Base-by-base conservation (phyloP, 176 grass and related monocot genomes). In the Cenchrus purpureus region DNA sequence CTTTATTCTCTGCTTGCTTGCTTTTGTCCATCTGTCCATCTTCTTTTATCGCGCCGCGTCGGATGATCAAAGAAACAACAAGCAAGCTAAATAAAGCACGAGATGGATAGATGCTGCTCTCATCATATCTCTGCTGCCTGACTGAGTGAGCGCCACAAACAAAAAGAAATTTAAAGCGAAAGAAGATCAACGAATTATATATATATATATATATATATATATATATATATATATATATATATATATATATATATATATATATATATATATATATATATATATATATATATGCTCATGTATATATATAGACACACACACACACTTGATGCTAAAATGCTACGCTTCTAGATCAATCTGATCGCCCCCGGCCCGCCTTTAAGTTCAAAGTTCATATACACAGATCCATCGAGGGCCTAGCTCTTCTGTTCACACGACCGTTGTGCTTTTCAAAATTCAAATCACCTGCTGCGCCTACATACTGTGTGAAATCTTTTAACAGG, bases 301-400 rank as follows among this genome's bases (percentile, higher is more conserved):
- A 25, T 25, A 25, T 25, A 25, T 25, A 25, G 22, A 25, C 22
- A 25, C 22, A 25, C 22, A 25, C 22, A 25, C 22, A 25, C 22
- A 25, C 43, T 19, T 78, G 43, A 4, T 49, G 68, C 68, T 71
- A 34, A 58, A 71, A 22, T 43, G 34, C 32, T 42, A 85, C 7
- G 59, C 77, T 65, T 12, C 14, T 42, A 55, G 52, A 67, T 59
- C 57, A 59, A 56, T 31, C 50, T 58, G 42, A 78, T 37, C 64
- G 12, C 55, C 22, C 2, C 22, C 22, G 22, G 22, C 34, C 2
- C 7, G 15, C 65, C 51, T 82, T 59, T 31, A 71, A 60, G 13
- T 83, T 84, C 59, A 65, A 84, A 75, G 70, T 43, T 12, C 16
- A 32, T 32, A 32, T 32, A 32, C 31, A 32, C 31, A 32, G 31